Base-by-base conservation (phyloP, 164 flowering plant species). In the Umbilicus rupestris region DNA sequence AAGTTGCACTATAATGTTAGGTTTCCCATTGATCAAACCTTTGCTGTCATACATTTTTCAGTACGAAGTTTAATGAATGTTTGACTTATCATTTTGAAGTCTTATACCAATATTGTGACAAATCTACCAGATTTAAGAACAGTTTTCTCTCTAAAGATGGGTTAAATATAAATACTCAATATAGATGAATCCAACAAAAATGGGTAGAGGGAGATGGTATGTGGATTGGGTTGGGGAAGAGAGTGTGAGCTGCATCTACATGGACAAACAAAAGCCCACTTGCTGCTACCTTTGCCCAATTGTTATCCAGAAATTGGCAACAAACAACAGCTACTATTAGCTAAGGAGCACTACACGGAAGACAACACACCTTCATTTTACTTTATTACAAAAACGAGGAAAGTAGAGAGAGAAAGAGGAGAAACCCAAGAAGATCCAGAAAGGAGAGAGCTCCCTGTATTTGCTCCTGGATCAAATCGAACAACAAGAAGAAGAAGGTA, bases 1-100 rank as follows among this genome's bases (percentile, higher is more conserved):
- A 52, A 52, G 58, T 52, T 52, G 58, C 52, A 47, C 24, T n/a
- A n/a, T 19, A 47, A 47, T 47, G 26, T 47, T 47, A 47, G 52
- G 52, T 10, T n/a, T 24, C 45, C 14, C 14, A 10, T 10, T 42
- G 1, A 42, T 8, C 14, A 42, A 42, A 10, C n/a, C 45, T 10
- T 42, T 8, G 45, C 45, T 42, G 45, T 42, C 5, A 47, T 6
- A n/a, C 52, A 19, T n/a, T n/a, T 47, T 47, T 47, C 20, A 19
- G 24, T 19, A 47, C 5, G 5, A 47, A n/a, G 4, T 47, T 47
- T 10, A 47, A 47, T 47, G 24, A 47, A n/a, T n/a, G 52, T 3
- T n/a, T 47, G 52, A 47, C 24, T 19, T n/a, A n/a, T 47, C 52
- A 47, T 47, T 42, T 16, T 42, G 45, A 42, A 42, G 45, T 11